These are phyloP conservation scores for Larix kaempferi DNA, from an alignment of 75 land plant genomes.

Conservation along the genomic window DNA sequence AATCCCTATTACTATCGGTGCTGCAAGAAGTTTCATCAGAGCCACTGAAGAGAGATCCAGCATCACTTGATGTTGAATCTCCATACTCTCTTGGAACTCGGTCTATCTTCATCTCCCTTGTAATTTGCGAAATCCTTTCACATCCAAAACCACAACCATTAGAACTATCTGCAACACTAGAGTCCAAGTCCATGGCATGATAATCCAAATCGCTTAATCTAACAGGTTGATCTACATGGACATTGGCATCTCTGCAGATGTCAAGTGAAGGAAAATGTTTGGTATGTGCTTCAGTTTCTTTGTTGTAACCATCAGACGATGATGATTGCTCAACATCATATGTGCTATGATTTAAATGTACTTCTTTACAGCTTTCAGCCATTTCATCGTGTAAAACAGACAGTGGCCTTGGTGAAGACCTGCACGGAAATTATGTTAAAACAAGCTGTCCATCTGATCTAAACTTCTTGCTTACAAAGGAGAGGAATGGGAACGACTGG, in stretches of 20 bases:
- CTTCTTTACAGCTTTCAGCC: not conserved
- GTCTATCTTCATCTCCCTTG: conserved; percentile 7
- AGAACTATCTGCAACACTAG: not conserved
- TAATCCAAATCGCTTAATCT: not conserved
- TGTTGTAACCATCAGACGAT: not conserved
- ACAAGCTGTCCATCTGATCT: not conserved
- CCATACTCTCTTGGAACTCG: conserved; percentile 20
- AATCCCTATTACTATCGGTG: conserved; percentile 56
- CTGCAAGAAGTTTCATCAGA: conserved; percentile 65
- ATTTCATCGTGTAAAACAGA: not conserved
- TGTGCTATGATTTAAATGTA: not conserved
- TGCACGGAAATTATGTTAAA: not conserved
- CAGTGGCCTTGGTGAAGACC: conserved; percentile 3
- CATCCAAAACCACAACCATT: not conserved
- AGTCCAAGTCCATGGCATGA: not conserved
- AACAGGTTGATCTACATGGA: not conserved
- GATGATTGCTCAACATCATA: not conserved
- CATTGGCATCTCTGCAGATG: not conserved
- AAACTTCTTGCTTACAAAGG: not conserved
- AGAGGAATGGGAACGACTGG: not conserved
- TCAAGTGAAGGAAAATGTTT: not conserved
- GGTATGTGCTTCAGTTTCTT: not conserved
- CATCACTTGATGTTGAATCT: conserved; percentile 54
- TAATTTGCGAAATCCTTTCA: not conserved
- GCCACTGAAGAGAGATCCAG: conserved; percentile 54